These are phyloP conservation scores for thale cress (Arabidopsis thaliana) DNA, from an alignment of 345 rosid species.

Conservation along the genomic window TAIR10.1 NC_003071.7:12357501-12358000, in stretches of 20 bases:
- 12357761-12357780: slow-evolving; percentile 30
- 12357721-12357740: slow-evolving; percentile 91
- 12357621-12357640: slow-evolving; percentile 10
- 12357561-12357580: slow-evolving; percentile 32
- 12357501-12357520: slow-evolving; percentile 97
- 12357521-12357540: slow-evolving; percentile 90
- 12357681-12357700: slow-evolving; percentile 87
- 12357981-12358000: slow-evolving; percentile 91
- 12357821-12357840: not conserved
- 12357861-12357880: not conserved
- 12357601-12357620: not conserved
- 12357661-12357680: slow-evolving; percentile 96
- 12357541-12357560: slow-evolving; percentile 96
- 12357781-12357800: slow-evolving; percentile 11
- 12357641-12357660: slow-evolving; percentile 94
- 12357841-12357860: not conserved
- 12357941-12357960: slow-evolving; percentile 98
- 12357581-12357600: slow-evolving; percentile 21
- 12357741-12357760: slow-evolving; percentile 98
- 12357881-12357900: slow-evolving; percentile 64
- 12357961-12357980: slow-evolving; percentile 97
- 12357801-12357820: slow-evolving; percentile 1
- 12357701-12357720: slow-evolving; percentile 99
- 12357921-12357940: slow-evolving; percentile 93
- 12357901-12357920: slow-evolving; percentile 96